phyloP scores from a whole-genome alignment of 169 alveolate genomes.

The Nephromyces sp. region DNA sequence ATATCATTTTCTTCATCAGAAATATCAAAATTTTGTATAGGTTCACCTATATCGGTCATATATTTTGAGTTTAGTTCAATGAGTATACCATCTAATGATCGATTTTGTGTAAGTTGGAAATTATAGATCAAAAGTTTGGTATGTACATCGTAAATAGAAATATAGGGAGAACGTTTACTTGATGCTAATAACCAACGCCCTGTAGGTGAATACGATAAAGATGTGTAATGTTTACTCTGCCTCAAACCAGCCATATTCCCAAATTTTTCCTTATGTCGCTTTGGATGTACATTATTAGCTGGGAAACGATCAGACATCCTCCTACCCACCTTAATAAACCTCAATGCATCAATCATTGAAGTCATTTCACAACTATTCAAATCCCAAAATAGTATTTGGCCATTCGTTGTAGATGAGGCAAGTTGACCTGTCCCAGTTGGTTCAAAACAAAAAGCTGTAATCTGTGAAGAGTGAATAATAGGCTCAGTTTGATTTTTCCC shows the following conservation, averaged over 20 bases:
- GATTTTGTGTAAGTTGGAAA: conserved; percentile 40
- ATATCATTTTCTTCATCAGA: conserved; percentile 13
- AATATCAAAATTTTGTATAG: conserved; percentile 5
- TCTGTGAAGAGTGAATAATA: conserved; percentile 60
- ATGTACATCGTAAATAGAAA: conserved; percentile 38
- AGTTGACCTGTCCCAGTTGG: conserved; percentile 68
- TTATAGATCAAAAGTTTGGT: conserved; percentile 14
- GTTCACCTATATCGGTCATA: conserved; percentile 19
- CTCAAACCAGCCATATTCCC: conserved; percentile 36
- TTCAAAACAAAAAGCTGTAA: conserved; percentile 61
- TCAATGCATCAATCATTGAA: conserved; percentile 33
- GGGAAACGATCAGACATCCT: conserved; percentile 25
- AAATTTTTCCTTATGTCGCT: background rate
- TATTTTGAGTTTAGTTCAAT: conserved; percentile 37
- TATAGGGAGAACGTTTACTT: conserved; percentile 31
- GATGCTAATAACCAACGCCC: conserved; percentile 44
- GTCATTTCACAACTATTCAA: background rate
- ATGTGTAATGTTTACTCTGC: conserved; percentile 36
- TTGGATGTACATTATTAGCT: conserved; percentile 21
- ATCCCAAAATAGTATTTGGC: conserved; percentile 49
- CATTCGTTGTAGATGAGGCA: conserved; percentile 51
- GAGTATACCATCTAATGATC: conserved; percentile 34
- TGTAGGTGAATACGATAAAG: conserved; percentile 40
- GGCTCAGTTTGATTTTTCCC: conserved; percentile 69
- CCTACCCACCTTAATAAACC: conserved; percentile 48